Evolutionary conservation across 2,329 filamentous ascomycete species (phyloP), one percentile per base, ranked within the genome.

Genomic region (Pestalotiopsis fici): DNA sequence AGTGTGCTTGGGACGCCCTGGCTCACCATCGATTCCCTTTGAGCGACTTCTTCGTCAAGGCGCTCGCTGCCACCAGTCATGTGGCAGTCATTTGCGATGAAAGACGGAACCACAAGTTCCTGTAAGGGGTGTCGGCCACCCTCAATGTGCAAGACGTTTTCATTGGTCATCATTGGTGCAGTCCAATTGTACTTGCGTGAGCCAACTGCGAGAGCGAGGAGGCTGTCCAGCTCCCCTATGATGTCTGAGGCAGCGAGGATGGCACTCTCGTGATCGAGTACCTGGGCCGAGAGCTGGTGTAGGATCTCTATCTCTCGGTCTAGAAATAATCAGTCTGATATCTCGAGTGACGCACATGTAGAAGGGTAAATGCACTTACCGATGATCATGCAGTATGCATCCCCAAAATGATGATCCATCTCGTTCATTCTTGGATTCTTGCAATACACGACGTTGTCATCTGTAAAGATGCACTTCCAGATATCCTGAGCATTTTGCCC

Each of bases 251-350:
- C 90, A 1, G 82, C 77, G 3, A 88, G 80, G 11, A 99, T 85
- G 5, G 88, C 77, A 1, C 86, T 82, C 74, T 95, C 90, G 70
- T 92, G 88, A 69, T 89, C 82, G 0, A 98, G 82, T 18, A 98
- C 83, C 47, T 83, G 85, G 59, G 92, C 88, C 1, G 93, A 89
- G 35, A 99, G 87, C 3, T 87, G 83, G 73, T 98, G 92, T 0
- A 96, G 86, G 56, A 98, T 93, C 72, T 97, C 93, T 57, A 98
- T 95, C 77, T 99, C 95, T 66, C 89, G 89, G 74, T 97, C 95
- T 92, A 68, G 15, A 12, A 11, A 23, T n/a, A 9, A 11, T 50
- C 23, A 31, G 37, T 5, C 18, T 9, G 13, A 6, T 21, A n/a
- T 7, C 21, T 18, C 18, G 27, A 27, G 12, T 25, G 55, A 11